Base-by-base conservation (phyloP, 129 eudicot genomes). In the Pittosporum tobira region DNA sequence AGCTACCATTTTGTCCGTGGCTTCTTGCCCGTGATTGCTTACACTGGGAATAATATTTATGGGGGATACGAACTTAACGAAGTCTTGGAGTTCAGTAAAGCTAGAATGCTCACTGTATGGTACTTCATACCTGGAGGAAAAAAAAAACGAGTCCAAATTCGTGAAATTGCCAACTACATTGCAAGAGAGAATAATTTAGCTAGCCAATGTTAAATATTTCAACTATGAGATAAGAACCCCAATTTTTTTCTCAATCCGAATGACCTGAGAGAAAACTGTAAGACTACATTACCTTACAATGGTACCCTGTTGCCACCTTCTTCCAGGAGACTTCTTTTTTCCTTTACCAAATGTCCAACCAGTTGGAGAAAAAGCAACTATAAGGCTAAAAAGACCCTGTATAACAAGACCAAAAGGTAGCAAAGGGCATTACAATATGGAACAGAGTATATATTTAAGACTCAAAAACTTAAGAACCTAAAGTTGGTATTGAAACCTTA, bases 311-410 rank as follows among this genome's bases (percentile, higher is more conserved):
- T 93, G 91, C 82, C 78, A 84, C 70, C 88, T 81, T 74, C 82
- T 87, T 73, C 99, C 99, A 18, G 96, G 70, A 55, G 96, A 73
- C 72, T 87, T 78, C 74, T 82, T 87, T 56, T 87, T 87, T 70
- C 99, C 99, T 72, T 93, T 93, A 59, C 85, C 87, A 60, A 93
- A 84, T 29, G 94, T 64, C 99, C 96, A 93, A 57, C 99, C 99
- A 57, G 94, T 86, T 48, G 99, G 99, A 61, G 99, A 87, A 70
- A 93, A 78, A 46, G 96, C 87, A 48, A 93, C 91, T 67, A 93
- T 81, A 26, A 87, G 88, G 70, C 86, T 84, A 63, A 66, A 93
- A 42, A 82, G 85, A 59, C 66, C 75, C 96, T 93, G 77, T 62
- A 48, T 27, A 75, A 66, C 38, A 48, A 66, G 40, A 43, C 29